phyloP scores from a whole-genome alignment of 768 basidiomycete species.

The Chlorophyllum brunneum region DNA sequence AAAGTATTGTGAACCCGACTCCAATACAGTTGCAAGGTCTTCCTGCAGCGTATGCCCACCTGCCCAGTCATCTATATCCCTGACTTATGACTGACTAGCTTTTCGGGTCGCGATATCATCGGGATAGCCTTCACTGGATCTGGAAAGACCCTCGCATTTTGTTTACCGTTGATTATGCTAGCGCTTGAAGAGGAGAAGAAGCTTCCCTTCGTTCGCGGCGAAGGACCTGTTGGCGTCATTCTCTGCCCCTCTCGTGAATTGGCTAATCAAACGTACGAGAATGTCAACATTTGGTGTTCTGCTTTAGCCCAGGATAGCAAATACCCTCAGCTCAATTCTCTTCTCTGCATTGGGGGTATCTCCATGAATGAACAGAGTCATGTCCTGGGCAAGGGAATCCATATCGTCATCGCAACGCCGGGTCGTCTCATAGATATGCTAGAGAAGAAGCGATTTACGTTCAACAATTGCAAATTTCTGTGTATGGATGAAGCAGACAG shows the following conservation, averaged over 20 bases:
- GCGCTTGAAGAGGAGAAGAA: constrained; percentile 92
- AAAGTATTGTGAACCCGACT: constrained; percentile 83
- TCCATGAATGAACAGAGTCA: constrained; percentile 98
- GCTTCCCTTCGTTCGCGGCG: constrained; percentile 85
- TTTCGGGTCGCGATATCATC: constrained; percentile 95
- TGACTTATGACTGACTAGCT: constrained; percentile 47
- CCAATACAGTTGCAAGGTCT: constrained; percentile 98
- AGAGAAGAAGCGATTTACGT: constrained; percentile 89
- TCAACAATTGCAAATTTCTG: constrained; percentile 91
- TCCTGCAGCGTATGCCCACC: constrained; percentile 77
- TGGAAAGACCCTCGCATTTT: constrained; percentile 98
- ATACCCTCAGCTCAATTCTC: constrained; percentile 82
- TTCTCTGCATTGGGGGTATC: constrained; percentile 96
- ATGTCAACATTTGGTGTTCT: constrained; percentile 80
- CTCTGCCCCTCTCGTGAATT: constrained; percentile 97
- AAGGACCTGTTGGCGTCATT: constrained; percentile 95
- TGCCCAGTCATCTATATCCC: constrained; percentile 11
- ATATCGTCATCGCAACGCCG: constrained; percentile 95
- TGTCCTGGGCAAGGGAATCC: constrained; percentile 84
- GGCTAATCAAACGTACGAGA: constrained; percentile 96
- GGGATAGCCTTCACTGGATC: constrained; percentile 99
- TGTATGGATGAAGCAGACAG: constrained; percentile 99
- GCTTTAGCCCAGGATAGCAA: constrained; percentile 74
- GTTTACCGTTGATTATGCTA: constrained; percentile 95
- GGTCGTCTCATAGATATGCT: constrained; percentile 97